Conservation (phyloP, 1,284 basidiomycete species). For the Cutaneotrichosporon daszewskae region DNA sequence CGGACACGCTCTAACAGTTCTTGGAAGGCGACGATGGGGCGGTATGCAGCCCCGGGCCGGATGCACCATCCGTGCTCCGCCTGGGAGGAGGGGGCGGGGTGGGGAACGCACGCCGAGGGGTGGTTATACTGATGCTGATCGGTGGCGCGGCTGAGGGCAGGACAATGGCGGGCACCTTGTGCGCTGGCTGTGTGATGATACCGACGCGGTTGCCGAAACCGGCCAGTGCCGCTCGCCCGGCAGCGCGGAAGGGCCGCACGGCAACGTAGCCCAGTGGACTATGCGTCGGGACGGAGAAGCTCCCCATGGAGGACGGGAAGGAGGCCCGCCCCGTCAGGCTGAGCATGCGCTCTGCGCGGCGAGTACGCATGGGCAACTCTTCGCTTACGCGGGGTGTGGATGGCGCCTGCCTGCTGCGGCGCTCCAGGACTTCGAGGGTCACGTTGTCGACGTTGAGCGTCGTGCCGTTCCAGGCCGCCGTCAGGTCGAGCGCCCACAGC, state of each 20-base stretch:
- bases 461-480: slow-evolving; percentile 28
- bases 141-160: not conserved
- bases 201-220: slow-evolving; percentile 42
- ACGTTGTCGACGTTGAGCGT: slow-evolving; percentile 25
- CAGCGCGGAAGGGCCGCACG: slow-evolving; percentile 21
- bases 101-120: not conserved
- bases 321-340: slow-evolving; percentile 33
- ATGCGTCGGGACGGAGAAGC: slow-evolving; percentile 27
- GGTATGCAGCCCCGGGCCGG: too few relatives aligned
- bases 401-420: slow-evolving; percentile 5
- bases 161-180: not conserved
- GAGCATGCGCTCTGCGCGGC: slow-evolving; percentile 33
- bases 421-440: slow-evolving; percentile 16
- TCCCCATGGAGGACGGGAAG: slow-evolving; percentile 24
- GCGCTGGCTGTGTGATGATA: slow-evolving; percentile 31
- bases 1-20: too few relatives aligned
- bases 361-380: slow-evolving; percentile 23
- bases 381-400: too few relatives aligned
- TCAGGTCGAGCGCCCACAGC: slow-evolving; percentile 32
- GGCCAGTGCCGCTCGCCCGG: slow-evolving; percentile 19
- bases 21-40: too few relatives aligned
- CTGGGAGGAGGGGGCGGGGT: too few relatives aligned
- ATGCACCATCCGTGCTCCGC: too few relatives aligned
- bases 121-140: not conserved
- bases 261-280: slow-evolving; percentile 32